These are phyloP conservation scores for Coccomyxa sp. DNA, from an alignment of 139 green algal genomes.

Conservation along the genomic window DNA sequence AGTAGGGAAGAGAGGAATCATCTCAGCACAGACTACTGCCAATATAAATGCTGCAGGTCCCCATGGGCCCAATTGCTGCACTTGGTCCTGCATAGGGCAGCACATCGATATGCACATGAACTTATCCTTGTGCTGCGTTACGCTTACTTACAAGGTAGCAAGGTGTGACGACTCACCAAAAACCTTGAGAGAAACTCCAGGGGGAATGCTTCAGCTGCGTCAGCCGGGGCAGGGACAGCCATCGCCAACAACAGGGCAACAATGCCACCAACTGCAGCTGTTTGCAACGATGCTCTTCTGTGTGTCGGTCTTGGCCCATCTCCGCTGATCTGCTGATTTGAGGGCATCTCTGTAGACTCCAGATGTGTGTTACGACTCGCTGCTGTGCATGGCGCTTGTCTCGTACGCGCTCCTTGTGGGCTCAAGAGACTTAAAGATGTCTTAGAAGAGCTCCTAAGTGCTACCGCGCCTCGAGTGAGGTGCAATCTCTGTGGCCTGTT, in stretches of 20 bases:
- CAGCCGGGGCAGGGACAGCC: too few species aligned
- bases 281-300: too few species aligned
- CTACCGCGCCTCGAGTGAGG: too few species aligned
- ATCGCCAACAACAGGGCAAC: too few species aligned
- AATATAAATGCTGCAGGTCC: constrained; percentile 57
- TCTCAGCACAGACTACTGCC: constrained; percentile 62
- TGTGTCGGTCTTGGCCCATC: too few species aligned
- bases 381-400: too few species aligned
- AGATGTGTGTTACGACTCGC: too few species aligned
- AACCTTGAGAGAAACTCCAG: not conserved
- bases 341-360: not conserved
- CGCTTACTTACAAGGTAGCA: not conserved
- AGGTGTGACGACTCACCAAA: not conserved
- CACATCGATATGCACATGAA: not conserved
- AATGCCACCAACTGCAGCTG: too few species aligned
- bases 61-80: constrained; percentile 59
- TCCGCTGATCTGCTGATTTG: not conserved
- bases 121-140: not conserved
- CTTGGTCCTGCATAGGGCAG: constrained; percentile 37
- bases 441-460: too few species aligned
- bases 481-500: too few species aligned
- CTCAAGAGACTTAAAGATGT: too few species aligned
- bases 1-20: constrained; percentile 81
- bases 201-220: not conserved
- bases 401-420: too few species aligned